Percentiles rank a stretch among this genome's conserved stretches.
Conservation (phyloP, 1,284 basidiomycete genomes). For the Thelephora terrestris region DNA sequence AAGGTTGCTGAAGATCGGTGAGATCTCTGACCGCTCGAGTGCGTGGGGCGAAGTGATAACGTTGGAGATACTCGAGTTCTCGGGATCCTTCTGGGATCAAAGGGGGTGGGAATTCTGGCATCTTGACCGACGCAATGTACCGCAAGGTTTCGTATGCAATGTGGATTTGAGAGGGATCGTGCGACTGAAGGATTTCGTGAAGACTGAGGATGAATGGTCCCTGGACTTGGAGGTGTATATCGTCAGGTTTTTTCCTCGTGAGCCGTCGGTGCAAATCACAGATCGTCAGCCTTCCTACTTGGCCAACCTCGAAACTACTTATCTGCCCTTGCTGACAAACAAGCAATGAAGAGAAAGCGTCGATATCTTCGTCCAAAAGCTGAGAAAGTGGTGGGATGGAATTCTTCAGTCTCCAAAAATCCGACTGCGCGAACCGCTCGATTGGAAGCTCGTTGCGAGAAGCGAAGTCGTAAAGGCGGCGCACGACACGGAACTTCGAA, state of each 20-base stretch:
- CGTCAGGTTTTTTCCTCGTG: neutral
- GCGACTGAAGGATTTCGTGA: conserved; percentile 47
- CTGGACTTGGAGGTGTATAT: conserved; percentile 22
- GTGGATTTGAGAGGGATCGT: conserved; percentile 37
- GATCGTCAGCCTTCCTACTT: conserved; percentile 29
- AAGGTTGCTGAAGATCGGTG: conserved; percentile 24
- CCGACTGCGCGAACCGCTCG: conserved; percentile 40
- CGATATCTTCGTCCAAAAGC: conserved; percentile 53
- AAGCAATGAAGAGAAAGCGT: conserved; percentile 69
- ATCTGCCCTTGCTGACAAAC: conserved; percentile 48
- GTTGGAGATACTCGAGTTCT: conserved; percentile 45
- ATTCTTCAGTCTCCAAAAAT: conserved; percentile 79
- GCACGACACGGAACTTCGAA: conserved; percentile 67
- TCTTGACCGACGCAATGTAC: conserved; percentile 36
- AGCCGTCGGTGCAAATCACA: conserved; percentile 22
- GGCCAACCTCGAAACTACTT: conserved; percentile 46
- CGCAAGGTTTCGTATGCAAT: conserved; percentile 57
- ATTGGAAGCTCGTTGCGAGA: conserved; percentile 26
- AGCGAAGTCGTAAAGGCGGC: conserved; percentile 43
- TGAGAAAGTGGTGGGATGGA: conserved; percentile 46
- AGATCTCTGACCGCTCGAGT: conserved; percentile 25
- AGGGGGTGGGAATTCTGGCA: conserved; percentile 23
- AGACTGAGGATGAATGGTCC: conserved; percentile 45
- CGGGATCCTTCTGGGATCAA: conserved; percentile 33
- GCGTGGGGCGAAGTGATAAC: conserved; percentile 28